Evolutionary conservation across 2,329 filamentous ascomycete genomes (phyloP).

Genomic region (Microdochium trichocladiopsis): DNA sequence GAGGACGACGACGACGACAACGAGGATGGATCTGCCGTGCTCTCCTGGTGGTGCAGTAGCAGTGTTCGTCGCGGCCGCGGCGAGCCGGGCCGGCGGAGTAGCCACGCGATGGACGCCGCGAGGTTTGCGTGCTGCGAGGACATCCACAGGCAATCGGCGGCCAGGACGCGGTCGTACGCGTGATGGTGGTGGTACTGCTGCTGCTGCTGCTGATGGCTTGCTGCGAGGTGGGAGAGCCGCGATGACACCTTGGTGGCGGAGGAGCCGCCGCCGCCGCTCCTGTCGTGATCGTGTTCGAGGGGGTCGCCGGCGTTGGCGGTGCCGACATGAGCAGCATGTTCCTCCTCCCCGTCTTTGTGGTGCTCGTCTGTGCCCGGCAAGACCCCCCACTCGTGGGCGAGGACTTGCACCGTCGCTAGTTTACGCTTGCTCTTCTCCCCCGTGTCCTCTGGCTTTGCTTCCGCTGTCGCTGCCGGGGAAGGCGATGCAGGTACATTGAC

Average conservation of each 20-base stretch:
- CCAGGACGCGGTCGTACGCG: constrained; percentile 56
- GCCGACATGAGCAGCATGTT: not conserved
- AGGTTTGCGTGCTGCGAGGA: constrained; percentile 64
- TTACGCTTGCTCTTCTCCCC: constrained; percentile 2
- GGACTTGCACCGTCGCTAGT: constrained; percentile 30
- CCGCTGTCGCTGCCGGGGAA: too few relatives aligned
- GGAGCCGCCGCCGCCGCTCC: too few relatives aligned
- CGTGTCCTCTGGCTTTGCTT: too few relatives aligned
- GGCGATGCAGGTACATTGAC: too few relatives aligned
- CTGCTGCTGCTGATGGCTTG: not conserved
- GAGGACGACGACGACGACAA: too few relatives aligned
- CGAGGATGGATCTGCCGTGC: too few relatives aligned
- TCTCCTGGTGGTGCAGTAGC: too few relatives aligned
- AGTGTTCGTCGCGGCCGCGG: not conserved
- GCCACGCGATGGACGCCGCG: constrained; percentile 53
- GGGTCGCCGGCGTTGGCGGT: not conserved
- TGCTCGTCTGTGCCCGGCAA: constrained; percentile 13
- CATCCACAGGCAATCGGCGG: constrained; percentile 73
- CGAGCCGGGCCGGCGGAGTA: constrained; percentile 33
- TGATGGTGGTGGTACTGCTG: constrained; percentile 11
- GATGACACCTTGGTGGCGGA: too few relatives aligned
- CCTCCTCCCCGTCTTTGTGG: not conserved
- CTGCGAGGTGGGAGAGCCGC: not conserved
- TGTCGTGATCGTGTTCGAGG: too few relatives aligned
- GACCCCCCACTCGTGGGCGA: constrained; percentile 61